Conservation (phyloP, 306 rosid genomes). For the Quercus variabilis region DNA sequence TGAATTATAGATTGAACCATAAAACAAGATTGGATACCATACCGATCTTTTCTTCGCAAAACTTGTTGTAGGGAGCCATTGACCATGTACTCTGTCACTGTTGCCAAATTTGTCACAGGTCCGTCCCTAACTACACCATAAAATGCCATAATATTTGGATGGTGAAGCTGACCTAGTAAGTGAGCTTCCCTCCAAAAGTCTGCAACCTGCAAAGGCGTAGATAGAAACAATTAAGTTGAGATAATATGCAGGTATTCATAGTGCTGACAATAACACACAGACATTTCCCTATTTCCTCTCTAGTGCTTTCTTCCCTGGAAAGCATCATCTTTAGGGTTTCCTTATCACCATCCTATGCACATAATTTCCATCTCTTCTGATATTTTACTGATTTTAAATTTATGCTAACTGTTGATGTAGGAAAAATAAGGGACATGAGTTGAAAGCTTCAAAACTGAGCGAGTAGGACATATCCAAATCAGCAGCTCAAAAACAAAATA, state of each 20-base stretch:
- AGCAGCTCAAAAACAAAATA: neutral
- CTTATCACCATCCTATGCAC: neutral
- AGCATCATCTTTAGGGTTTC: neutral
- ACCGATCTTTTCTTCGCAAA: constrained; percentile 30
- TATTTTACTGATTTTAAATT: neutral
- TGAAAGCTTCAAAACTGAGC: neutral
- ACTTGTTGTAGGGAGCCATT: constrained; percentile 36
- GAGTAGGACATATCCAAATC: neutral
- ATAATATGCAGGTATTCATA: neutral
- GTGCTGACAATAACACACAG: neutral
- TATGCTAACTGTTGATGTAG: neutral
- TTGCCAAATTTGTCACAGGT: constrained; percentile 27
- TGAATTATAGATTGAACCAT: neutral
- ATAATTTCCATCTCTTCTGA: neutral
- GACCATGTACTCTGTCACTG: constrained; percentile 36
- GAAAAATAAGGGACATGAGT: neutral
- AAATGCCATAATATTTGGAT: constrained; percentile 35
- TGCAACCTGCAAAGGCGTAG: constrained; percentile 18
- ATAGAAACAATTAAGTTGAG: neutral
- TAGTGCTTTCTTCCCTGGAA: neutral
- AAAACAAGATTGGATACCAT: neutral
- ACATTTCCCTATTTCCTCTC: neutral
- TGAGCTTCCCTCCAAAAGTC: constrained; percentile 37
- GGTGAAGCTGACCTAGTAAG: constrained; percentile 28
- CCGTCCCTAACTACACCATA: constrained; percentile 32